phyloP scores from a whole-genome alignment of 2,329 filamentous ascomycete species.

The Byssochlamys sp. region DNA sequence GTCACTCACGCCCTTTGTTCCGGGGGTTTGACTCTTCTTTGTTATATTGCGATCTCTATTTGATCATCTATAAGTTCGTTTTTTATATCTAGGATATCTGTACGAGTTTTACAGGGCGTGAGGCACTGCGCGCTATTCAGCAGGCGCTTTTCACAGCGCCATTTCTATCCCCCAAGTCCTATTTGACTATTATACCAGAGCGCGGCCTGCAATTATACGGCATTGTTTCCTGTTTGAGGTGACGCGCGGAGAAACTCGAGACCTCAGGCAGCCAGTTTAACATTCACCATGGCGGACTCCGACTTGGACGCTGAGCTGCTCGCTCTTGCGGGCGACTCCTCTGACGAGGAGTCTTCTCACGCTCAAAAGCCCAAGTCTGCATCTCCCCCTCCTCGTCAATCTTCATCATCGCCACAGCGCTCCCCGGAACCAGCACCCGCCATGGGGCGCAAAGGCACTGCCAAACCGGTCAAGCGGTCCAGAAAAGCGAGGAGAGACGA shows the following conservation, averaged over 20 bases:
- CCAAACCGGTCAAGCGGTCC: slow-evolving; percentile 29
- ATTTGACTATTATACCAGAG: not conserved
- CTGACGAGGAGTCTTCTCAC: slow-evolving; percentile 45
- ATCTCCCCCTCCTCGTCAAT: slow-evolving; percentile 45
- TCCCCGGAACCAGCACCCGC: slow-evolving; percentile 34
- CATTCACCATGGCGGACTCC: slow-evolving; percentile 56
- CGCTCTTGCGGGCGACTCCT: slow-evolving; percentile 67
- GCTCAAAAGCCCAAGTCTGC: slow-evolving; percentile 46
- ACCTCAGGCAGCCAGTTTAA: slow-evolving; percentile 1
- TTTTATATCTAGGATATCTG: not conserved
- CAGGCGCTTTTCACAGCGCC: not conserved
- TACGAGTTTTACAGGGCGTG: slow-evolving; percentile 3
- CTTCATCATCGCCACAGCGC: slow-evolving; percentile 40
- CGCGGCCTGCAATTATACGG: not conserved
- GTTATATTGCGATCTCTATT: slow-evolving; percentile 1
- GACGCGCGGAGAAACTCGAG: not conserved
- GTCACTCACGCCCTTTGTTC: not conserved
- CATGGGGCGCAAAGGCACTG: slow-evolving; percentile 40
- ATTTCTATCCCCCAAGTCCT: not conserved
- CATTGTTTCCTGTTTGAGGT: not conserved
- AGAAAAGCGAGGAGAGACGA: slow-evolving; percentile 48
- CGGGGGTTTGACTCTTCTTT: not conserved
- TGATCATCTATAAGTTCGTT: not conserved
- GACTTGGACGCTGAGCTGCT: slow-evolving; percentile 87
- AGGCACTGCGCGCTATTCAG: slow-evolving; percentile 2